Evolutionary conservation across 1,284 basidiomycete species (phyloP), one percentile per base, ranked within the genome.

Genomic region (Leccinum variabile): DNA sequence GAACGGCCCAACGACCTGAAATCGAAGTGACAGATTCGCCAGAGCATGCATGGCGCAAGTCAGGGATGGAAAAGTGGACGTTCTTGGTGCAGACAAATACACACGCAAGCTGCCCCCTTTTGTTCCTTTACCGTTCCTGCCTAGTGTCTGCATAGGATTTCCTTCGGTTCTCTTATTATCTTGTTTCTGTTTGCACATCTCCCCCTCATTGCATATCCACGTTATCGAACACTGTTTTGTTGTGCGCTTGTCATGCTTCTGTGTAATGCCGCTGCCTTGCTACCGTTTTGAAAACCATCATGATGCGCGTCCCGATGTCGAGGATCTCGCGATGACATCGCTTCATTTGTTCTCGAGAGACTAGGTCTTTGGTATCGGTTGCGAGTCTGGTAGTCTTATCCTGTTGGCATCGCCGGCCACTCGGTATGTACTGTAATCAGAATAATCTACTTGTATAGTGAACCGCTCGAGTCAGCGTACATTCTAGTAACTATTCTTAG

Each of bases 1-100:
- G n/a, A 52, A 75, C 16, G 69, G 64, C 1, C 73, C 68, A 1
- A 62, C 57, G 28, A 63, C 63, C 5, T 69, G 59, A 70, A 14
- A 1, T 22, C 3, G 9, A 33, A 35, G 13, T 11, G 28, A 18
- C n/a, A 10, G 11, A 44, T 6, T 1, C 37, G 3, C 49, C 10
- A 56, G 22, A 11, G 13, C 30, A 22, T 11, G 52, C 28, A 33
- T 6, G 54, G 56, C 49, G 14, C 30, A 37, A 22, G 55, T 30
- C 13, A 28, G 25, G 28, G 46, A 35, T 49, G 49, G 46, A 56
- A 37, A 30, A 10, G 22, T 8, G 41, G 37, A 57, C 30, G 16
- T 59, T 5, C 46, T 59, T 22, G 35, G 25, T 30, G 28, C 33
- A 10, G 39, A 55, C 50, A 56, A n/a, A 32, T 30, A 54, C 28